Evolutionary conservation across 192 early-diverging fungal species (phyloP).

Genomic region (Cetraspora pellucida): DNA sequence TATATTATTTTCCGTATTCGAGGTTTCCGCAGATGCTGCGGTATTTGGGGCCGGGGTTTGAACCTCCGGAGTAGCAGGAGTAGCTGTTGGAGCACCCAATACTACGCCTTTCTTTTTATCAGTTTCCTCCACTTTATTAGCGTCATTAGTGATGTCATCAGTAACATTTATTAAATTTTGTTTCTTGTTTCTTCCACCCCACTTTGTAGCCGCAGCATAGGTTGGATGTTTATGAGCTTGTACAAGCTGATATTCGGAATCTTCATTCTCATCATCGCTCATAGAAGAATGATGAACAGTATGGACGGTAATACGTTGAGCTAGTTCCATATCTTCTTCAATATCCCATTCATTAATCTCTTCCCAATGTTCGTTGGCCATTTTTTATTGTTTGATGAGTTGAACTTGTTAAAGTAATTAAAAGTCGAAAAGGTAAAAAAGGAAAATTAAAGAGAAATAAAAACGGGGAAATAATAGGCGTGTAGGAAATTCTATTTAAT

Average conservation of each 20-base stretch:
- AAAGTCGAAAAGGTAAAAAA: too few species aligned
- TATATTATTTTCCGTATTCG: too few species aligned
- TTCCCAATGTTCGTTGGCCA: constrained; percentile 33
- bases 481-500: too few species aligned
- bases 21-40: too few species aligned
- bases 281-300: constrained; percentile 4
- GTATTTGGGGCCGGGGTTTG: background rate
- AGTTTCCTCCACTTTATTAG: background rate
- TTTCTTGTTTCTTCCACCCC: constrained; percentile 6
- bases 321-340: constrained; percentile 28
- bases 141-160: background rate
- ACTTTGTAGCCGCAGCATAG: constrained; percentile 29
- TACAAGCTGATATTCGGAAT: constrained; percentile 27
- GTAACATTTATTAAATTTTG: background rate
- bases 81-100: too few species aligned
- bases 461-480: too few species aligned
- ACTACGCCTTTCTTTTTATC: background rate
- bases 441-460: too few species aligned
- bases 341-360: constrained; percentile 31
- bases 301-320: constrained; percentile 32
- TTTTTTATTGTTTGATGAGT: background rate
- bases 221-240: constrained; percentile 24
- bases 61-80: too few species aligned
- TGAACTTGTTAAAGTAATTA: background rate
- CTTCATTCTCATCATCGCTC: background rate